Conservation (phyloP, 352 stramenopile genomes). For the Hyphochytrium catenoides region DNA sequence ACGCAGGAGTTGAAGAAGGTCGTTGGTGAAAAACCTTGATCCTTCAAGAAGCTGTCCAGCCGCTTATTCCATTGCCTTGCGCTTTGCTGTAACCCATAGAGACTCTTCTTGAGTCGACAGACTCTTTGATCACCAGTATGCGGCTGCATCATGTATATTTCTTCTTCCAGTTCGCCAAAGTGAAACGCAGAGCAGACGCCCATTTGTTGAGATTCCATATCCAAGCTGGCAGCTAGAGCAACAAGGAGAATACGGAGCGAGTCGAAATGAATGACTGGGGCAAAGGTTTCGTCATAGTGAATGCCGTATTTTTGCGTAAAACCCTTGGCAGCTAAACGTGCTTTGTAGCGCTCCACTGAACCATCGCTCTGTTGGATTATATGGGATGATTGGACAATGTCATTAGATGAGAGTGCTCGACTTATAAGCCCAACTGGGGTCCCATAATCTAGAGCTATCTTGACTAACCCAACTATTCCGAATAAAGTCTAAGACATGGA, state of each 20-base stretch:
- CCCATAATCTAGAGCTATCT: too few species aligned
- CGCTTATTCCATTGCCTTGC: conserved; percentile 5
- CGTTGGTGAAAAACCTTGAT: conserved; percentile 3
- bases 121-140: background rate
- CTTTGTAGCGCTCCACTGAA: conserved; percentile 10
- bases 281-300: conserved; percentile 12
- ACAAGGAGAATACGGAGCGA: conserved; percentile 5
- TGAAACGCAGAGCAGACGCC: conserved; percentile 2
- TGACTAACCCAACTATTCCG: too few species aligned
- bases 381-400: conserved; percentile 2
- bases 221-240: background rate
- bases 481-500: too few species aligned
- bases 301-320: conserved; percentile 10
- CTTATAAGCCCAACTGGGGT: conserved; percentile 1
- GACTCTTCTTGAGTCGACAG: conserved; percentile 1
- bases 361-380: conserved; percentile 7
- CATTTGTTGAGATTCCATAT: background rate
- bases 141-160: conserved; percentile 1
- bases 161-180: background rate
- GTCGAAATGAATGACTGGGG: conserved; percentile 5
- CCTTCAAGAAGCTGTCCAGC: conserved; percentile 3
- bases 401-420: conserved; percentile 4
- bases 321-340: conserved; percentile 11
- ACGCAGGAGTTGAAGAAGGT: conserved; percentile 9
- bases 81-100: conserved; percentile 8